Evolutionary conservation across 371 early-diverging fungal genomes (phyloP), one percentile per base, ranked within the genome.

Genomic region (Chytridium lagenaria): DNA sequence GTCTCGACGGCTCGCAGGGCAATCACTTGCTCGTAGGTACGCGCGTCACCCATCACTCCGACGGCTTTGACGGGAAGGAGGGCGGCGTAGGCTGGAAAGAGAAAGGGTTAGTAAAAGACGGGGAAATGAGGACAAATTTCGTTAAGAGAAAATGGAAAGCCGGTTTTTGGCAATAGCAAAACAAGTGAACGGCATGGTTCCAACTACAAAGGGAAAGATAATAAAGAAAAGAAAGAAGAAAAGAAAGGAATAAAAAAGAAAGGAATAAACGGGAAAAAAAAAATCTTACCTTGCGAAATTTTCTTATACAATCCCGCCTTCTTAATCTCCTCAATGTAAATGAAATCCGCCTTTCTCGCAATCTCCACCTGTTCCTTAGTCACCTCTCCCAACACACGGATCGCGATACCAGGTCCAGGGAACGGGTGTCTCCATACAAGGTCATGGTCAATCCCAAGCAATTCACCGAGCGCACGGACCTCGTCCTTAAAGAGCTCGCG

Each of bases 401-500:
- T 98, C 63, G 98, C 98, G 79, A 98, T 94, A 78, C 97, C 98
- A 44, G 98, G 98, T 34, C 98, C 98, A 69, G 98, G 98, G 95
- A 98, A 98, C 49, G 98, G 98, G 79, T 98, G 98, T 73, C 98
- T 93, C 97, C 97, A 98, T 75, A 98, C 89, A 59, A 98, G 86
- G 57, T 98, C 97, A 68, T 94, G 94, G 81, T 94, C 94, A 76
- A 98, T 89, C 57, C 90, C 91, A 70, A 98, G 88, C 67, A 97
- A 83, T 66, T 84, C 80, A 69, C 97, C 98, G 26, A 98, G 87
- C 12, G 91, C 93, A 76, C 98, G 94, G 64, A 98, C 98, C 86
- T 98, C 98, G 83, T 98, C 96, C 89, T 98, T 98, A 90, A 98
- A 98, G 67, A 98, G 89, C 81, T 98, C 97, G 74, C 98, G 92